Base-by-base conservation (phyloP, 208 protist genomes). In the Balamuthia mandrillaris region DNA sequence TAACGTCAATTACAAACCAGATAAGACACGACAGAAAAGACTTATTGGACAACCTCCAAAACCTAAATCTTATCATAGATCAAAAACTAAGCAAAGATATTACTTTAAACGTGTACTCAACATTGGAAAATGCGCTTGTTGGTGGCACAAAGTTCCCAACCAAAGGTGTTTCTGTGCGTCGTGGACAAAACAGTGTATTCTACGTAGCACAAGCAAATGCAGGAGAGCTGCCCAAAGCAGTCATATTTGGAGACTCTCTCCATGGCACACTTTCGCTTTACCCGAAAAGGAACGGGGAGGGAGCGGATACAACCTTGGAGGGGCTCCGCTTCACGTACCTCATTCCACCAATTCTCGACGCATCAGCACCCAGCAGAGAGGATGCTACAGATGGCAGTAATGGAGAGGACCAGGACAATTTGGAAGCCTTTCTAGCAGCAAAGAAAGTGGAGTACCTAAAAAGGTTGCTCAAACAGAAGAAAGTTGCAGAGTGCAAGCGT, bases 361-460 rank as follows among this genome's bases (percentile, higher is more conserved):
- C 42, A 10, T 58, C 70, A 14, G 10, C 9, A 41, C 2, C 1
- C 44, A 33, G 56, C 56, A 31, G 45, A 49, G 0, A 18, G 52
- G 39, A 18, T 54, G 24, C 21, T 54, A 42, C 41, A 77, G 66
- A 0, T 0, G 42, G 66, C 44, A 31, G 52, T 7, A 9, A 16
- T 24, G 31, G 2, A 82, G 37, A 52, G 56, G 14, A 35, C 4
- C 52, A 78, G 45, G 68, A 82, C 21, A 24, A 31, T 14, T 54
- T 82, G 24, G 75, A 82, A 16, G 56, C 2, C 6, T 82, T 29
- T 42, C 29, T 82, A n/a, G 45, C 66, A 12, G 75, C 60, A 10
- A 82, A 82, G 56, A 61, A 82, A 42, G 54, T 82, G 18, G 75
- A 82, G n/a, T 82, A 66, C 41, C 52, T 54, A n/a, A 54, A 39